Evolutionary conservation across 805 yeast species (phyloP).

Genomic region (Lachancea waltii): DNA sequence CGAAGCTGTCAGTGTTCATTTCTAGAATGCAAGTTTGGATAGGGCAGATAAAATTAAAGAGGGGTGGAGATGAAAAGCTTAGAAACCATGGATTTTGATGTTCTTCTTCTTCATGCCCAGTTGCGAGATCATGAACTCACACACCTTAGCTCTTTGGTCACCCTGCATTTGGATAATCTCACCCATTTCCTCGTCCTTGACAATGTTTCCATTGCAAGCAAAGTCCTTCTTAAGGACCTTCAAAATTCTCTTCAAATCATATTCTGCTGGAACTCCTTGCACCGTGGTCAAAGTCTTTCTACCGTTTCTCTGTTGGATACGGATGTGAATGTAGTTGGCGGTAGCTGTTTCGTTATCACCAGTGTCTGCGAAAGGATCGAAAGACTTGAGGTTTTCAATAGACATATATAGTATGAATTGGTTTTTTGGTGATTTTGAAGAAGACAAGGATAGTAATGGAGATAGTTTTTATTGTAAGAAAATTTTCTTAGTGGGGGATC

Average conservation of each 20-base stretch:
- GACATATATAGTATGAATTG: slow-evolving; percentile 36
- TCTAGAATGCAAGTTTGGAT: neutral
- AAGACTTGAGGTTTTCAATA: slow-evolving; percentile 82
- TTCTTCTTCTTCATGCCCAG: slow-evolving; percentile 89
- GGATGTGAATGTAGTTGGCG: slow-evolving; percentile 91
- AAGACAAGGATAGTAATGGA: neutral
- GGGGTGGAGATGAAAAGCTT: slow-evolving; percentile 21
- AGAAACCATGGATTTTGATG: slow-evolving; percentile 98
- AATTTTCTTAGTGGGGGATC: no score
- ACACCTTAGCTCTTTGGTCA: slow-evolving; percentile 94
- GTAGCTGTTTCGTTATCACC: slow-evolving; percentile 98
- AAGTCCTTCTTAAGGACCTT: slow-evolving; percentile 95
- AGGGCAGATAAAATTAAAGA: neutral
- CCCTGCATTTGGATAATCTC: slow-evolving; percentile 98
- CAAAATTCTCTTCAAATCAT: slow-evolving; percentile 87
- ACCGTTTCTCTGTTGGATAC: slow-evolving; percentile 99
- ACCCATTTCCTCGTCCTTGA: slow-evolving; percentile 92
- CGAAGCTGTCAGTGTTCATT: no score
- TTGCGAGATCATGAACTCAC: slow-evolving; percentile 83
- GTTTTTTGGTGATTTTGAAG: neutral
- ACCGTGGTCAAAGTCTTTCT: slow-evolving; percentile 97
- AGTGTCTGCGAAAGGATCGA: slow-evolving; percentile 99
- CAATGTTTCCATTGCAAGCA: slow-evolving; percentile 98
- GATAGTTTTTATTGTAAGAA: neutral
- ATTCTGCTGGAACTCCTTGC: slow-evolving; percentile 93